phyloP scores from a whole-genome alignment of 441 rosid genomes.

The Pelargonium australe region DNA sequence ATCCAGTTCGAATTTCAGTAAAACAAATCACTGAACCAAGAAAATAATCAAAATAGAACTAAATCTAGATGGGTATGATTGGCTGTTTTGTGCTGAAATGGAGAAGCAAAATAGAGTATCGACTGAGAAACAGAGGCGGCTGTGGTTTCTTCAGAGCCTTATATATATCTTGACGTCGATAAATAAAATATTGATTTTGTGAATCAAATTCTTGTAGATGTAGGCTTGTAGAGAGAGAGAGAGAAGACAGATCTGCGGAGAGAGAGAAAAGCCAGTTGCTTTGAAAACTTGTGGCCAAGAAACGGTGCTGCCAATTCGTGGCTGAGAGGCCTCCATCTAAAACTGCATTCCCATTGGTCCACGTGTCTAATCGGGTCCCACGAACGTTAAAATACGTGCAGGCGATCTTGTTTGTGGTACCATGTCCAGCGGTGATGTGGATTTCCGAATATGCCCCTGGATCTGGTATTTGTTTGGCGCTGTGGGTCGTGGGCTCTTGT shows the following conservation, averaged over 20 bases:
- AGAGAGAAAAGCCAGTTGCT: too few relatives aligned
- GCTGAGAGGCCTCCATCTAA: slow-evolving; percentile 39
- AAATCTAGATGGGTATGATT: not conserved
- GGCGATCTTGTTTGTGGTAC: not conserved
- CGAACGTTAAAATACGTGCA: not conserved
- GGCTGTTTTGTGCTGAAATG: not conserved
- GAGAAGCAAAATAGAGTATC: too few relatives aligned
- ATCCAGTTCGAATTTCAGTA: not conserved
- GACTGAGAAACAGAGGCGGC: not conserved
- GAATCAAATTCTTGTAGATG: not conserved
- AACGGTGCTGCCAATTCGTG: slow-evolving; percentile 28
- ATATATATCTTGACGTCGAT: not conserved
- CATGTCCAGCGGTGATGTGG: not conserved
- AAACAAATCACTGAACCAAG: not conserved
- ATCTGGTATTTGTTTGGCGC: not conserved
- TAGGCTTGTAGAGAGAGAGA: not conserved
- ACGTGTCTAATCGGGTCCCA: slow-evolving; percentile 26
- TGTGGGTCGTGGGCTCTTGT: not conserved
- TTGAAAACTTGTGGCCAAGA: slow-evolving; percentile 7
- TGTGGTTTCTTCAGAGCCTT: not conserved
- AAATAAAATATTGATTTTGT: too few relatives aligned
- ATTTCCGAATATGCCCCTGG: not conserved
- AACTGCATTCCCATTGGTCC: slow-evolving; percentile 24
- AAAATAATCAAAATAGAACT: not conserved
- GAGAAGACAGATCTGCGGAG: not conserved